phyloP scores from a whole-genome alignment of 2,329 filamentous ascomycete species.

The Leptographium lundbergii region DNA sequence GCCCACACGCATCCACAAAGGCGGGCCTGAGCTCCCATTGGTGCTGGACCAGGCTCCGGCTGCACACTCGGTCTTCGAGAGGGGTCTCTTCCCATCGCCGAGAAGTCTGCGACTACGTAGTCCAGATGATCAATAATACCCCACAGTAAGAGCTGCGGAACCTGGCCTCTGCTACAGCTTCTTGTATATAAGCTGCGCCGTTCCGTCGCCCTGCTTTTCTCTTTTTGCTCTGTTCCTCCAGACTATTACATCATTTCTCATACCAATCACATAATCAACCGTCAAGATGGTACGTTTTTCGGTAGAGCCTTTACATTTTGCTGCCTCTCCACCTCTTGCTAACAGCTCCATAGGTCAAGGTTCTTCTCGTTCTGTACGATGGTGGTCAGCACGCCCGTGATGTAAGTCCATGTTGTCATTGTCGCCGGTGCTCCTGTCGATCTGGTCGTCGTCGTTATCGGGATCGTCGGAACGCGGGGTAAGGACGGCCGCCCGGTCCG shows the following conservation, averaged over 20 bases:
- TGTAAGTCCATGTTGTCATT: slow-evolving; percentile 33
- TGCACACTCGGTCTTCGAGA: background rate
- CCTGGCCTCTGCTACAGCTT: background rate
- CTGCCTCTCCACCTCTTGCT: background rate
- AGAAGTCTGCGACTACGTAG: background rate
- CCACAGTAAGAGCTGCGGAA: background rate
- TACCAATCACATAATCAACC: background rate
- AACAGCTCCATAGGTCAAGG: slow-evolving; percentile 59
- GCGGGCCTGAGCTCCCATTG: background rate
- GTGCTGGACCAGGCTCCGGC: background rate
- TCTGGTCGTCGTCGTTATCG: too few relatives aligned
- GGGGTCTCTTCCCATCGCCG: background rate
- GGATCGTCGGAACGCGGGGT: too few relatives aligned
- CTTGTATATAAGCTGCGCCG: background rate
- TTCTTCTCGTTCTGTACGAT: slow-evolving; percentile 89
- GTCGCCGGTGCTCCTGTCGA: background rate
- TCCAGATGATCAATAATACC: background rate
- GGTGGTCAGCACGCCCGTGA: slow-evolving; percentile 79
- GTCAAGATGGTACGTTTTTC: background rate
- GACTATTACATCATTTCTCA: background rate
- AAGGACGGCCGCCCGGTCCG: too few relatives aligned
- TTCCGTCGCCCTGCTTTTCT: background rate
- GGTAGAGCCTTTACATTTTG: too few relatives aligned
- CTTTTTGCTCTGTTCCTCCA: background rate
- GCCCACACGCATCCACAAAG: background rate